These are phyloP conservation scores for Penicillium pancosmium DNA, from an alignment of 495 filamentous ascomycete species.

Conservation along the genomic window DNA sequence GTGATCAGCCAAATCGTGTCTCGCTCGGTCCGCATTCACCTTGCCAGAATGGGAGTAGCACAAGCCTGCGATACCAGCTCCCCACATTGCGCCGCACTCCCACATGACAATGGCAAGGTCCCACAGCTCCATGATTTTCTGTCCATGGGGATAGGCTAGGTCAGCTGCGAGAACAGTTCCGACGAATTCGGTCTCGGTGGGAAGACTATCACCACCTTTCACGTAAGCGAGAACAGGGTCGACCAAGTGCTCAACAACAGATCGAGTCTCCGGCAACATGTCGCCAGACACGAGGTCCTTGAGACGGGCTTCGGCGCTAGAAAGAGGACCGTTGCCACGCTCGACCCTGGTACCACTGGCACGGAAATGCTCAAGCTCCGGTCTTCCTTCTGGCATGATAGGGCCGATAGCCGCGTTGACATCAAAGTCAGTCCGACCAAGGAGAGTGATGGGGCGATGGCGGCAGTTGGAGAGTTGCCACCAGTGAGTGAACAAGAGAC, in stretches of 20 bases:
- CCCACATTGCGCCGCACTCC: conserved; percentile 19
- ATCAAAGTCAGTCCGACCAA: conserved; percentile 14
- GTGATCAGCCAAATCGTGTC: conserved; percentile 16
- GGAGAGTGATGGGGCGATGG: conserved; percentile 13
- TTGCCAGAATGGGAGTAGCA: conserved; percentile 18
- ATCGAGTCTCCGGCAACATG: conserved; percentile 9
- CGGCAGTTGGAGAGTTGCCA: conserved; percentile 19
- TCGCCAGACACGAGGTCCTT: not conserved
- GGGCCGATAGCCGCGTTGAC: conserved; percentile 12
- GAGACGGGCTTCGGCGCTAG: conserved; percentile 14
- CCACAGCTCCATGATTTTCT: conserved; percentile 17
- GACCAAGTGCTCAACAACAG: conserved; percentile 15
- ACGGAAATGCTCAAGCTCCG: conserved; percentile 16
- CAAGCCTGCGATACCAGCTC: conserved; percentile 16
- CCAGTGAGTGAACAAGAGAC: conserved; percentile 17
- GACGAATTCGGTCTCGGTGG: conserved; percentile 14
- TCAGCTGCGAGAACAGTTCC: conserved; percentile 15
- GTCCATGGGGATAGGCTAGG: conserved; percentile 13
- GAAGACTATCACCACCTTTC: conserved; percentile 13
- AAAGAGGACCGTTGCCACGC: conserved; percentile 10
- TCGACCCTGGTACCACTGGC: conserved; percentile 13
- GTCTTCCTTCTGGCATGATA: conserved; percentile 13
- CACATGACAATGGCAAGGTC: conserved; percentile 19
- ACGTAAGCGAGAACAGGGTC: conserved; percentile 14
- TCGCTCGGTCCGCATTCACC: conserved; percentile 14